phyloP scores from a whole-genome alignment of 148 eudicot species.

The Fagopyrum homotropicum region DNA sequence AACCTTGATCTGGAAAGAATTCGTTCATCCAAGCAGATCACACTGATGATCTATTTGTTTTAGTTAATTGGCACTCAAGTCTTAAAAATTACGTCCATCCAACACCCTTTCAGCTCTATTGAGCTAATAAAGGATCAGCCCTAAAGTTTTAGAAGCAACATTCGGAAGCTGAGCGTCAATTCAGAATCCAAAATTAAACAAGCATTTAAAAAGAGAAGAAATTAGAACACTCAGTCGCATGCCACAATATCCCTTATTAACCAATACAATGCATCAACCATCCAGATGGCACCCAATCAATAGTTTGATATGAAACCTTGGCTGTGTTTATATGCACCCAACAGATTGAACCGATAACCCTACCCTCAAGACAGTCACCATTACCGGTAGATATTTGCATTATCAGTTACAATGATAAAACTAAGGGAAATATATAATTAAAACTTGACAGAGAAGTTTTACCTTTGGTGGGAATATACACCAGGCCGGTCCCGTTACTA shows the following conservation, averaged over 20 bases:
- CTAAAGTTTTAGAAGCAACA: not conserved
- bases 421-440: not conserved
- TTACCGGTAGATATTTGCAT: not conserved
- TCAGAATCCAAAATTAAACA: not conserved
- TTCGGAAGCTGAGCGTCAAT: not conserved
- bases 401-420: not conserved
- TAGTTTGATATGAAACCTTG: not conserved
- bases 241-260: not conserved
- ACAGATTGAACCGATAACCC: not conserved
- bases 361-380: not conserved
- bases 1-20: not conserved
- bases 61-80: not conserved
- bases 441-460: not conserved
- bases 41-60: not conserved
- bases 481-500: slow-evolving; percentile 47
- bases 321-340: not conserved
- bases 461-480: slow-evolving; percentile 76
- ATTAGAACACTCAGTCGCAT: not conserved
- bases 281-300: not conserved
- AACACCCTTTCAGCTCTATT: not conserved
- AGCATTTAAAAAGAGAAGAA: not conserved
- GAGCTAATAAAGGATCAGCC: not conserved
- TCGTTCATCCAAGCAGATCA: not conserved
- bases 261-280: not conserved
- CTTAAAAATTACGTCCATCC: not conserved